Base-by-base conservation (phyloP, 2,329 filamentous ascomycete species). In the Ciborinia camelliae region DNA sequence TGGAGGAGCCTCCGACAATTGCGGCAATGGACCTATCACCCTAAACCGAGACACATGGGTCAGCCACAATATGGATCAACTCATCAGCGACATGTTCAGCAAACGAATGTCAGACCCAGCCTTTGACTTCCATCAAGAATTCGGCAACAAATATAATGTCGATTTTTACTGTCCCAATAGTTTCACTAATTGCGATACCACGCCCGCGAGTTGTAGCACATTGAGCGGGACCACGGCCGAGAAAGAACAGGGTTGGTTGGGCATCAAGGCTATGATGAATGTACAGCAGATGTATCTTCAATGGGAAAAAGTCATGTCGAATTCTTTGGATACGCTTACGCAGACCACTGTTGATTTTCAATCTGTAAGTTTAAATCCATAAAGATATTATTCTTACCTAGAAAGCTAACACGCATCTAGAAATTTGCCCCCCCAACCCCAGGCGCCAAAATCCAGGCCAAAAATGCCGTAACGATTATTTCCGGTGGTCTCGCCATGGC, bases 141-240 rank as follows among this genome's bases (percentile, higher is more conserved):
- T 52, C 20, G 50, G 50, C 1, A 35, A 52, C 3, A 30, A 20
- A 12, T 52, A 52, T 2, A 52, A 35, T n/a, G 50, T 52, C 1
- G 50, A 52, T 52, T 52, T 52, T 5, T 52, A 23, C 50, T 52
- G 50, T 23, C 50, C 50, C 18, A 52, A 52, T 12, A 52, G 50
- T 23, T 52, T 52, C 20, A 30, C 32, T 5, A 52, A 52, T 20
- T 52, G 50, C 20, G 50, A 52, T 1, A 52, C 30, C 6, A 52
- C 50, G 2, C 50, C 50, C 10, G 28, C 50, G 2, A 52, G 50
- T 20, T 52, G 50, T 4, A 35, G 50, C 50, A 20, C 30, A 0
- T 8, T 52, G 10, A 52, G 30, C 59, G 50, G 35, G n/a, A 52
- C 50, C 7, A n/a, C 30, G 4, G 28, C 30, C 2, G 50, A 52